Evolutionary conservation across 345 rosid species (phyloP), one percentile per base, ranked within the genome.

Genomic region (Angophora floribunda): DNA sequence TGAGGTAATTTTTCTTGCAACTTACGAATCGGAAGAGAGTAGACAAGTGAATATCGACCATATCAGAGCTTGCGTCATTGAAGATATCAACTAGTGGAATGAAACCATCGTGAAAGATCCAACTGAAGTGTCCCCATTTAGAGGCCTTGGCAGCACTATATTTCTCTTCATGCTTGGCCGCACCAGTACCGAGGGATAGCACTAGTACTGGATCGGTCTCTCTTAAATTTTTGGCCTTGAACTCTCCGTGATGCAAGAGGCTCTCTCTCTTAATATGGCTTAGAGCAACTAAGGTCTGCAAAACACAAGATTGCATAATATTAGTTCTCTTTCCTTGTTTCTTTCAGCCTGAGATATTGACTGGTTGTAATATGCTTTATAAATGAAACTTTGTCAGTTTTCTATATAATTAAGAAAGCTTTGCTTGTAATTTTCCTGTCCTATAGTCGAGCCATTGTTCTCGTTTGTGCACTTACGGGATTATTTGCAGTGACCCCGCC

Each of bases 401-500:
- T 9, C 24, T 12, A 4, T 16, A 70, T 32, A 70, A 70, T 70
- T 36, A 9, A 70, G 24, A 70, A 70, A 7, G 19, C 45, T 70
- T 67, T 70, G 47, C 24, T 70, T 36, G 80, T 4, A 16, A 36
- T 70, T 70, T 36, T 70, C 24, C 45, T 32, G 80, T 41, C 21
- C 14, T 14, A 30, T 67, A 30, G 22, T 67, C 44, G 52, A 3
- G 2, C 21, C 86, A 17, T 28, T 3, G 30, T 85, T 85, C 53
- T 85, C 51, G 15, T 51, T 47, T 7, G 28, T 85, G 45, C 55
- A 45, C 89, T 86, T 30, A 90, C 93, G 13, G 91, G 91, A 80
- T 91, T 89, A 53, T 90, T 89, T 14, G 91, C 93, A 6, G 90
- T 90, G 51, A 91, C 90, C 13, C 87, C 93, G 22, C 91, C 93